Percentiles rank a stretch among this genome's conserved stretches.
Evolutionary conservation across 2,329 filamentous ascomycete species (phyloP).

Genomic region (Aspergillus sp.): DNA sequence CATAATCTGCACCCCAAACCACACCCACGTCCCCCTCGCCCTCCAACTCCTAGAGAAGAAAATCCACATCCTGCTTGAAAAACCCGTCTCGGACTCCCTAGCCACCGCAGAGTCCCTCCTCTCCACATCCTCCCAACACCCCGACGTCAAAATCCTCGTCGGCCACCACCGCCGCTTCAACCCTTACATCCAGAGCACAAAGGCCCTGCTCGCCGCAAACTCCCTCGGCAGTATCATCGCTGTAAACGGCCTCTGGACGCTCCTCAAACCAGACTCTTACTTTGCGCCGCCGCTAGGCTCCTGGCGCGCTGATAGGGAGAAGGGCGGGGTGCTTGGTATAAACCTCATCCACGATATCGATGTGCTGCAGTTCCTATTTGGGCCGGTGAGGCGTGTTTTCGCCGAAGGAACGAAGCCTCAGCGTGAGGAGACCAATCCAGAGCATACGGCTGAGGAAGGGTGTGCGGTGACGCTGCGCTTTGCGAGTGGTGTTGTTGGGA

Average conservation of each 20-base stretch:
- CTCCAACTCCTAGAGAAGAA: constrained; percentile 49
- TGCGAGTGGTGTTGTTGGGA: constrained; percentile 55
- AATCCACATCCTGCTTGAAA: constrained; percentile 59
- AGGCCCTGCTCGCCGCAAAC: constrained; percentile 42
- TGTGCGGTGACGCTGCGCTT: constrained; percentile 56
- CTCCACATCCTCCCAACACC: background rate
- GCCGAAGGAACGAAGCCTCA: constrained; percentile 50
- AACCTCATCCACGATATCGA: constrained; percentile 65
- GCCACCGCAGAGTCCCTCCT: constrained; percentile 25
- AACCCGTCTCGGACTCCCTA: constrained; percentile 51
- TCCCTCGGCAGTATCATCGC: constrained; percentile 52
- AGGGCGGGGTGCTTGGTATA: constrained; percentile 56
- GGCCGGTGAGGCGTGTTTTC: constrained; percentile 52
- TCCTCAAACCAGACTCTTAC: constrained; percentile 53
- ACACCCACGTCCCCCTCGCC: constrained; percentile 55
- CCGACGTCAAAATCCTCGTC: constrained; percentile 48
- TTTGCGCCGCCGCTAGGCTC: constrained; percentile 46
- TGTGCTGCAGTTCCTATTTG: constrained; percentile 57
- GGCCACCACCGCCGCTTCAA: constrained; percentile 64
- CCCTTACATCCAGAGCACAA: constrained; percentile 53
- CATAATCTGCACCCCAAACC: constrained; percentile 61
- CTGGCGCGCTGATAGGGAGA: constrained; percentile 49
- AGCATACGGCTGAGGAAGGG: constrained; percentile 56
- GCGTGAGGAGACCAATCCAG: constrained; percentile 29
- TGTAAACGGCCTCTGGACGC: constrained; percentile 56